Evolutionary conservation across 768 basidiomycete species (phyloP).

Genomic region (Gyrodon lividus): DNA sequence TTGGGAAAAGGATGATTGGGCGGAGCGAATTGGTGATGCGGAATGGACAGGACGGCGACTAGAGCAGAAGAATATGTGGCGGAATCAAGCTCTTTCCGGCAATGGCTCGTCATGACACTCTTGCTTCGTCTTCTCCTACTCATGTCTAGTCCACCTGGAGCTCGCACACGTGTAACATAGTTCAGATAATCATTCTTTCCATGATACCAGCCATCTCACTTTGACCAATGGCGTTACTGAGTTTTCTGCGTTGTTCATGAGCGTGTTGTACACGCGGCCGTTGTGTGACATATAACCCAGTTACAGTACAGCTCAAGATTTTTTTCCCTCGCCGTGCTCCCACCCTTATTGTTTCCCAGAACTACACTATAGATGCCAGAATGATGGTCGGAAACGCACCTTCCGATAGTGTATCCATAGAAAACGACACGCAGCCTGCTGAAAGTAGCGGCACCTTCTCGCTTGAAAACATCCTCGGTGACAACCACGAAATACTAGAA

Average conservation of each 20-base stretch:
- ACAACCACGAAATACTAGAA: conserved; percentile 62
- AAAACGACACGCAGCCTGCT: conserved; percentile 8
- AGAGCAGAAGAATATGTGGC: conserved; percentile 38
- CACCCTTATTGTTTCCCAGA: conserved; percentile 3
- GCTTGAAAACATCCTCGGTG: conserved; percentile 66
- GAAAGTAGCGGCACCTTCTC: conserved; percentile 41
- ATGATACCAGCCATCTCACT: background rate
- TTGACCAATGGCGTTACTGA: background rate
- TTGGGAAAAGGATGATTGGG: conserved; percentile 57
- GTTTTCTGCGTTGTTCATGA: background rate
- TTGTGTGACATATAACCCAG: conserved; percentile 15
- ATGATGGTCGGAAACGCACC: conserved; percentile 23
- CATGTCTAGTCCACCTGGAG: background rate
- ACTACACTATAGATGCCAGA: conserved; percentile 9
- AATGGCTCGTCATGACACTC: background rate
- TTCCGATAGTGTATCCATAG: conserved; percentile 13
- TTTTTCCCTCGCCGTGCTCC: conserved; percentile 13
- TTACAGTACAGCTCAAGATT: conserved; percentile 2
- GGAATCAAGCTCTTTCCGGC: background rate
- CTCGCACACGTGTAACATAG: conserved; percentile 19
- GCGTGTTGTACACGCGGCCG: conserved; percentile 24
- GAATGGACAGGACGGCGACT: conserved; percentile 45
- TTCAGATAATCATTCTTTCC: conserved; percentile 5
- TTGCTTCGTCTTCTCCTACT: background rate
- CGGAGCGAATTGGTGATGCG: conserved; percentile 44